Conservation (phyloP, 2,329 filamentous ascomycete genomes). For the Aspergillus sp. region DNA sequence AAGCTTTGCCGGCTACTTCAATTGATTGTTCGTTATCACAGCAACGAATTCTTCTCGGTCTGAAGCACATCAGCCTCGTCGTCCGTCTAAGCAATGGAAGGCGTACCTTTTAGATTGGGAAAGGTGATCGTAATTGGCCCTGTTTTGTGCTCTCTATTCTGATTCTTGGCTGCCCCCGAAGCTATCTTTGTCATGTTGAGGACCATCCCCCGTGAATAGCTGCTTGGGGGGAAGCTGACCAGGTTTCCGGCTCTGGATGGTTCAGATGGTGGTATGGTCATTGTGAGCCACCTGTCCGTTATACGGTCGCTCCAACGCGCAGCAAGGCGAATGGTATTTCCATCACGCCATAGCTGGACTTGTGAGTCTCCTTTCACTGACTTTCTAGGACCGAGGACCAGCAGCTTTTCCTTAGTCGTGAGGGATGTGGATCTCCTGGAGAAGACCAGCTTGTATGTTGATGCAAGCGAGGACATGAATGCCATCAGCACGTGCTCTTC, state of each 20-base stretch:
- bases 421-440: slow-evolving; percentile 30
- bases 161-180: slow-evolving; percentile 28
- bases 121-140: slow-evolving; percentile 32
- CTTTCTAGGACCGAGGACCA: slow-evolving; percentile 24
- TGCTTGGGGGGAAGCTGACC: slow-evolving; percentile 22
- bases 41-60: slow-evolving; percentile 26
- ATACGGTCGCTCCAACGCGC: slow-evolving; percentile 31
- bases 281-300: slow-evolving; percentile 33
- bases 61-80: neutral
- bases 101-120: slow-evolving; percentile 24
- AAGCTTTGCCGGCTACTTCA: neutral
- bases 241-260: slow-evolving; percentile 25
- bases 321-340: slow-evolving; percentile 27
- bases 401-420: slow-evolving; percentile 26
- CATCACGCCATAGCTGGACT: slow-evolving; percentile 34
- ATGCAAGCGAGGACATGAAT: slow-evolving; percentile 33
- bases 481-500: slow-evolving; percentile 20
- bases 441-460: slow-evolving; percentile 30
- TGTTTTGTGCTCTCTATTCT: slow-evolving; percentile 17
- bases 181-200: slow-evolving; percentile 34
- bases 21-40: slow-evolving; percentile 5
- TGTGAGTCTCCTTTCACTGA: slow-evolving; percentile 31
- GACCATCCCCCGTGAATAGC: slow-evolving; percentile 27
- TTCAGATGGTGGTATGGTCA: slow-evolving; percentile 23
- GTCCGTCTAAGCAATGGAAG: neutral